A percentile compares a stretch with the other conserved stretches of the same genome.
Evolutionary conservation across 2,329 filamentous ascomycete species (phyloP).

Genomic region (Huntiella savannae): DNA sequence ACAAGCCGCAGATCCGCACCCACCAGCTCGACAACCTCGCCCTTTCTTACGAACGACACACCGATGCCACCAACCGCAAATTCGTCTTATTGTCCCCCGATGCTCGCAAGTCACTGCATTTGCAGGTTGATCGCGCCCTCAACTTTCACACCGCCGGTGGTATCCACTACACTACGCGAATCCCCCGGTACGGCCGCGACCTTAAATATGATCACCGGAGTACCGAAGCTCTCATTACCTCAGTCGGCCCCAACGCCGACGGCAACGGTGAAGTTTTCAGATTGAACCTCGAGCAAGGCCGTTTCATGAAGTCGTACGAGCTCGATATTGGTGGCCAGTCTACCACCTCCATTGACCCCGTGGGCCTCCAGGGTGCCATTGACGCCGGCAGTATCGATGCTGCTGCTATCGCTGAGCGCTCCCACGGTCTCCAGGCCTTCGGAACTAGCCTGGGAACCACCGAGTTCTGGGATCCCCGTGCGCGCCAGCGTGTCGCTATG

Average conservation of each 20-base stretch:
- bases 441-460: constrained; percentile 90
- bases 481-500: constrained; percentile 61
- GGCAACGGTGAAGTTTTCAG: constrained; percentile 84
- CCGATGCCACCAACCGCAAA: constrained; percentile 74
- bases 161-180: constrained; percentile 71
- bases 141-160: constrained; percentile 86
- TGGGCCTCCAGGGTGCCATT: constrained; percentile 68
- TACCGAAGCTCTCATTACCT: constrained; percentile 69
- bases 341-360: constrained; percentile 30
- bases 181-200: constrained; percentile 84
- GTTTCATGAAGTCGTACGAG: constrained; percentile 89
- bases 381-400: constrained; percentile 72
- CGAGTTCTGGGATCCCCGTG: constrained; percentile 88
- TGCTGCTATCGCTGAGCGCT: constrained; percentile 68
- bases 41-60: constrained; percentile 85
- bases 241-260: constrained; percentile 71
- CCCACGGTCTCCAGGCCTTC: constrained; percentile 80
- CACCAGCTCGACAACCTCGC: constrained; percentile 87
- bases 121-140: constrained; percentile 77
- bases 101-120: constrained; percentile 83
- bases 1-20: constrained; percentile 68
- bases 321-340: constrained; percentile 67
- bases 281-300: constrained; percentile 74
- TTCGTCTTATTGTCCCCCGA: constrained; percentile 78
- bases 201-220: constrained; percentile 65